Percentiles rank a stretch among this genome's conserved stretches.
phyloP scores from a whole-genome alignment of 1,139 yeast species.

The Debaryomycetaceae sp. region DNA sequence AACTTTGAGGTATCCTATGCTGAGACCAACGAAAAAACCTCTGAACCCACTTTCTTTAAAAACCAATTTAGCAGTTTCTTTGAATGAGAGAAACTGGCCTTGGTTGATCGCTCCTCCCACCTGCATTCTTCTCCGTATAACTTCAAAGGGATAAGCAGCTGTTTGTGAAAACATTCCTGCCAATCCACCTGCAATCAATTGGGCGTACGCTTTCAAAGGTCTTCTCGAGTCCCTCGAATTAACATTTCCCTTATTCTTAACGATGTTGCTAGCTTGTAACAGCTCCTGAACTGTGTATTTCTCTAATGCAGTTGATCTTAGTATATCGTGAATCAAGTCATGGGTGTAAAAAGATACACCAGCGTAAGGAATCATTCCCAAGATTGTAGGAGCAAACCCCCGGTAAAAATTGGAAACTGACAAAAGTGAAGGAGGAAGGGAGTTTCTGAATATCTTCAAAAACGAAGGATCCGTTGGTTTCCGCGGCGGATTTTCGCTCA shows the following conservation, averaged over 20 bases:
- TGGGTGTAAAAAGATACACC: constrained; percentile 96
- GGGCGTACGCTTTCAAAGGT: constrained; percentile 87
- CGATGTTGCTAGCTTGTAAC: constrained; percentile 10
- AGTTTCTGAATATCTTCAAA: constrained; percentile 32
- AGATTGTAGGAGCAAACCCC: constrained; percentile 89
- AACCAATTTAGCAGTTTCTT: constrained; percentile 53
- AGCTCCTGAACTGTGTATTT: constrained; percentile 48
- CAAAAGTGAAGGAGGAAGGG: constrained; percentile 34
- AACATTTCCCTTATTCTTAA: constrained; percentile 22
- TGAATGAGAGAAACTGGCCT: constrained; percentile 57
- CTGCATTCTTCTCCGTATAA: constrained; percentile 91
- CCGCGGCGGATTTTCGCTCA: constrained; percentile 57
- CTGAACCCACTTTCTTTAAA: constrained; percentile 69
- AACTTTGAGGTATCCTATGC: constrained; percentile 92
- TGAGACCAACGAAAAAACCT: constrained; percentile 91
- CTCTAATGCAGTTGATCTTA: constrained; percentile 56
- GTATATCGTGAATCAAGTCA: constrained; percentile 82
- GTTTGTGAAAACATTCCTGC: constrained; percentile 96
- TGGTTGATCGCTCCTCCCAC: constrained; percentile 79
- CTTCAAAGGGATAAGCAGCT: constrained; percentile 96
- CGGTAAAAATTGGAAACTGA: constrained; percentile 75
- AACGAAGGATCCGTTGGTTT: constrained; percentile 33
- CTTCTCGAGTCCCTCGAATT: constrained; percentile 52
- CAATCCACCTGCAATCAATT: constrained; percentile 87
- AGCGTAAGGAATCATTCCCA: constrained; percentile 97